Base-by-base conservation (phyloP, 768 basidiomycete genomes). In the Podaxis pistillaris region DNA sequence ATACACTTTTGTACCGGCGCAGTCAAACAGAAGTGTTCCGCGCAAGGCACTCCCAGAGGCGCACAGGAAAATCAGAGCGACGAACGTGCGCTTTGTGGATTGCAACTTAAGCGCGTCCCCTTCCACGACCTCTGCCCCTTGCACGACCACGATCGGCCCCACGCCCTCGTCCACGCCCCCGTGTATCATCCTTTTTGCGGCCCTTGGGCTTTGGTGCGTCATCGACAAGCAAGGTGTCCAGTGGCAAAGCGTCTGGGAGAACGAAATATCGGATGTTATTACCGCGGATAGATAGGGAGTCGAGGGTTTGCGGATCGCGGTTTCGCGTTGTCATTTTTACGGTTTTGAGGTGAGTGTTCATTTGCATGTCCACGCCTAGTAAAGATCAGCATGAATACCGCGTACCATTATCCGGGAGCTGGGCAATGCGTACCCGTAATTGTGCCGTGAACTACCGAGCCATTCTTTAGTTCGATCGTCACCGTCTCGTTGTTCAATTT, bases 401-500 rank as follows among this genome's bases (percentile, higher is more conserved):
- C 49, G 13, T 41, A 50, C 60, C 54, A 44, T 30, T 19, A 44
- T 13, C 13, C n/a, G 24, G 9, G 11, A 7, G 22, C 8, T 12
- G 22, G 26, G 56, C 36, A 60, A 47, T 26, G 74, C 87, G 66
- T 64, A 96, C 96, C 96, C 15, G 94, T 97, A 75, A 98, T 97
- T 24, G 96, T 99, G 11, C 96, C 96, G 70, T 96, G 91, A 15
- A 99, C 89, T 56, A 94, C 79, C 0, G 94, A 93, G 30, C 97
- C 97, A 70, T 99, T 98, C 79, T 99, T 99, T 68, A 99, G 84
- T 81, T 99, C 96, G 74, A 98, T 86, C 65, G 96, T 94, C 68
- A 98, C 95, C 66, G 96, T 96, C 83, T 99, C 96, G 75, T 98
- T 98, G 84, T 97, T 96, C 79, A 99, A 79, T 84, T 98, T 99